Evolutionary conservation across 2,329 filamentous ascomycete species (phyloP), one percentile per base, ranked within the genome.

Genomic region (Monosporascus sp.): DNA sequence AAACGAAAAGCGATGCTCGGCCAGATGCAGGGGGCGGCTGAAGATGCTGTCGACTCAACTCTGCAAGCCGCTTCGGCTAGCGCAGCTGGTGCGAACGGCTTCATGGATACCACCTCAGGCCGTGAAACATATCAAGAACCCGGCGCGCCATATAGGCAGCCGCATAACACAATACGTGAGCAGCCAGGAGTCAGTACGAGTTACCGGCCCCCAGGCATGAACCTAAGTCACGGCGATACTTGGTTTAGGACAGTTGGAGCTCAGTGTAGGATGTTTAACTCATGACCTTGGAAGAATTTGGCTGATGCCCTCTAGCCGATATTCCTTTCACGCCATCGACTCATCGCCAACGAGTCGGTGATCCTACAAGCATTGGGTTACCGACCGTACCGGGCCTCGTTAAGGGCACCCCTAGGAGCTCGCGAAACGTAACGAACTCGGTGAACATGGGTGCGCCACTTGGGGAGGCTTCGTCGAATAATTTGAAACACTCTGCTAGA

Each of bases 1-100:
- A 85, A 84, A 62, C 72, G 78, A 46, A 78, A 75, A 54, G 76
- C 75, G 2, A 76, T 84, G 62, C 67, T 82, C 43, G 75, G 74
- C 9, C 77, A 84, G 18, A 76, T 84, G 31, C 77, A 81, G 58
- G 72, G 74, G 56, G 79, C 80, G 17, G 80, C 80, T 6, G 74
- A 76, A 18, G 74, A 81, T 58, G 72, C 74, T n/a, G 70, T 74
- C 5, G 72, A 78, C 47, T 68, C 72, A 26, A 71, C 66, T 3
- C 61, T 77, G 14, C 64, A 73, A 47, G 64, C 60, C 15, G 61
- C 57, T 26, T 49, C 68, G 8, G 55, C 58, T 9, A 54, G 53
- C 46, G 61, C 68, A 9, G 55, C 58, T 9, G 54, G 53, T 45
- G 61, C 55, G 14, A 28, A 52, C 11, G 49, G 50, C 9, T 53